Conservation (phyloP, 805 yeast species). For the Yamadazyma sp. region DNA sequence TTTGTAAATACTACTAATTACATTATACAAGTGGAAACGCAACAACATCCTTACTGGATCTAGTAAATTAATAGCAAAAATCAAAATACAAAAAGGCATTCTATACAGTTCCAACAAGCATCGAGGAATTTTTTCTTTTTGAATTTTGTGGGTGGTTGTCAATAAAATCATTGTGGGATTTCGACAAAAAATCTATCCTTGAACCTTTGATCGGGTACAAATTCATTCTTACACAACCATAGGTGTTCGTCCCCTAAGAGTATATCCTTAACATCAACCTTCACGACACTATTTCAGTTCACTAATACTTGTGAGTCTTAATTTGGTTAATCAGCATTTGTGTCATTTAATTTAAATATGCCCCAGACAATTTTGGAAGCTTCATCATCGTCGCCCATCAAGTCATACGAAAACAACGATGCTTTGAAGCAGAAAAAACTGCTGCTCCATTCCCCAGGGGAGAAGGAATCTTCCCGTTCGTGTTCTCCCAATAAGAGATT, state of each 20-base stretch:
- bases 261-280: too few relatives aligned
- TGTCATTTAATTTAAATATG: not conserved
- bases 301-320: too few relatives aligned
- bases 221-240: too few relatives aligned
- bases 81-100: conserved; percentile 3
- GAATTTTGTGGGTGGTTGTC: conserved; percentile 5
- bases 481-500: conserved; percentile 22
- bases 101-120: conserved; percentile 6
- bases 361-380: conserved; percentile 2
- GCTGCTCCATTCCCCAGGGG: conserved; percentile 8
- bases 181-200: too few relatives aligned
- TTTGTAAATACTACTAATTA: conserved; percentile 9
- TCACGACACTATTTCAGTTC: too few relatives aligned
- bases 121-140: conserved; percentile 6
- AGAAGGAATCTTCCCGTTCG: conserved; percentile 4
- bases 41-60: conserved; percentile 1
- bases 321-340: not conserved
- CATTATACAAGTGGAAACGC: not conserved
- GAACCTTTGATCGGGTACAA: too few relatives aligned
- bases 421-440: conserved; percentile 7
- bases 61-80: conserved; percentile 9
- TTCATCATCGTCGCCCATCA: conserved; percentile 8
- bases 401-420: conserved; percentile 6
- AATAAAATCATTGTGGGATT: conserved; percentile 2
- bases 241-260: too few relatives aligned